A percentile compares a stretch with the other conserved stretches of the same genome.
Evolutionary conservation across 371 early-diverging fungal genomes (phyloP).

Genomic region (Mucor mucedo): DNA sequence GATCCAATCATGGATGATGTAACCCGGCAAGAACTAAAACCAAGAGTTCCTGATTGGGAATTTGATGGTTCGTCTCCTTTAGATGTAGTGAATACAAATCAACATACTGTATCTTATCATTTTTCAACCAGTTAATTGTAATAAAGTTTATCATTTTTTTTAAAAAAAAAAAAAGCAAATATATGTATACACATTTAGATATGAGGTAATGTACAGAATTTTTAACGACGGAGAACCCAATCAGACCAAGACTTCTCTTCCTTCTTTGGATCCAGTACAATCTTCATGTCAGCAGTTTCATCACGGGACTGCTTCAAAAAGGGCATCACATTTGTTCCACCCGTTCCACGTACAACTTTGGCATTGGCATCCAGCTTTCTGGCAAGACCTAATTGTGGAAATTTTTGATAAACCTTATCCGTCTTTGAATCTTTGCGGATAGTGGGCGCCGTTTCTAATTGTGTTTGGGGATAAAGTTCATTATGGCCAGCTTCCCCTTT

Average conservation of each 20-base stretch:
- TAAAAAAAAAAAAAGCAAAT: background rate
- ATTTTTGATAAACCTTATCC: slow-evolving; percentile 40
- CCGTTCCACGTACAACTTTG: slow-evolving; percentile 85
- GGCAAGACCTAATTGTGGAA: slow-evolving; percentile 63
- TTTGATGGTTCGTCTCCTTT: slow-evolving; percentile 33
- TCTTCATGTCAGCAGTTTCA: slow-evolving; percentile 55
- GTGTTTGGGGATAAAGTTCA: slow-evolving; percentile 60
- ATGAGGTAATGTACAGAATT: background rate
- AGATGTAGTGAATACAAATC: slow-evolving; percentile 52
- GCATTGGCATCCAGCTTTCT: slow-evolving; percentile 57
- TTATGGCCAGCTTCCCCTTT: slow-evolving; percentile 33
- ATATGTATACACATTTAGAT: background rate
- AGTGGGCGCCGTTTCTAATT: slow-evolving; percentile 48
- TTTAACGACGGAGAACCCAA: slow-evolving; percentile 37
- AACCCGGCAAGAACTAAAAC: slow-evolving; percentile 34
- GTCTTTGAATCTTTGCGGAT: slow-evolving; percentile 37
- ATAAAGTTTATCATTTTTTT: background rate
- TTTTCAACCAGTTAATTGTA: slow-evolving; percentile 25
- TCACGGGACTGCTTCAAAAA: slow-evolving; percentile 77
- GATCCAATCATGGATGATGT: slow-evolving; percentile 41
- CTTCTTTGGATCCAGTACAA: slow-evolving; percentile 9
- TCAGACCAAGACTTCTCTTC: slow-evolving; percentile 35
- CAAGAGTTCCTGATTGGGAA: slow-evolving; percentile 33
- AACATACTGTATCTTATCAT: slow-evolving; percentile 54
- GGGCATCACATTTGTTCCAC: slow-evolving; percentile 94